phyloP scores from a whole-genome alignment of 2,329 filamentous ascomycete genomes.

The Aspergillus clavatus region DNA sequence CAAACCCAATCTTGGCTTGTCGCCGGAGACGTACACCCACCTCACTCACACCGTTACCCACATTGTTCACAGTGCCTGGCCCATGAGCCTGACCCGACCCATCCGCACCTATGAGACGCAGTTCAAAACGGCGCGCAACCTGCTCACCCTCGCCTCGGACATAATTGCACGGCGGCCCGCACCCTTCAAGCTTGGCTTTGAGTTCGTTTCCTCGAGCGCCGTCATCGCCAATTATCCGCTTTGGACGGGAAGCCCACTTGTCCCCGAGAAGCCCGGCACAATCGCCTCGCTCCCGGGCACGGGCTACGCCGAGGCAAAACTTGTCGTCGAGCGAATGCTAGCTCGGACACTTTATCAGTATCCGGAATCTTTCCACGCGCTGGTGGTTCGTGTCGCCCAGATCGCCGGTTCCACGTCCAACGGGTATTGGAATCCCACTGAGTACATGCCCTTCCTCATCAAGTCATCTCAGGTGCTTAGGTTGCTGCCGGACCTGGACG shows the following conservation, averaged over 20 bases:
- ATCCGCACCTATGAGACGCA: conserved; percentile 15
- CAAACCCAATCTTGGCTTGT: conserved; percentile 47
- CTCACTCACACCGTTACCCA: conserved; percentile 43
- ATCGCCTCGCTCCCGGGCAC: conserved; percentile 41
- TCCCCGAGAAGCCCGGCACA: conserved; percentile 45
- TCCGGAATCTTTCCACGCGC: conserved; percentile 41
- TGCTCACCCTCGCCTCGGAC: conserved; percentile 44
- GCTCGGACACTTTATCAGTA: conserved; percentile 44
- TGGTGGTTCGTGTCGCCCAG: conserved; percentile 47
- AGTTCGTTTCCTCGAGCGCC: conserved; percentile 42
- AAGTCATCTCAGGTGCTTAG: conserved; percentile 48
- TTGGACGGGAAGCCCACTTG: conserved; percentile 20
- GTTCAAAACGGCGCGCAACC: conserved; percentile 45
- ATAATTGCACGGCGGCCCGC: conserved; percentile 16
- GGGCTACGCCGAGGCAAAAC: conserved; percentile 52
- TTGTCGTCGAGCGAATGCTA: conserved; percentile 48
- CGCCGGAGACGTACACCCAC: conserved; percentile 31
- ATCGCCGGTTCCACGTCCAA: conserved; percentile 48
- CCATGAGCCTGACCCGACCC: conserved; percentile 14
- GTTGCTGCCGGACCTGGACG: conserved; percentile 40
- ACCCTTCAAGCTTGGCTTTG: conserved; percentile 28
- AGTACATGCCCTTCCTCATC: conserved; percentile 49
- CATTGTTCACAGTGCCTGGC: conserved; percentile 30
- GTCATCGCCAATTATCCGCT: conserved; percentile 34
- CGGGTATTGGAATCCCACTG: conserved; percentile 53